Base-by-base conservation (phyloP, 257 asterid genomes). In the Fraxinus excelsior region DNA sequence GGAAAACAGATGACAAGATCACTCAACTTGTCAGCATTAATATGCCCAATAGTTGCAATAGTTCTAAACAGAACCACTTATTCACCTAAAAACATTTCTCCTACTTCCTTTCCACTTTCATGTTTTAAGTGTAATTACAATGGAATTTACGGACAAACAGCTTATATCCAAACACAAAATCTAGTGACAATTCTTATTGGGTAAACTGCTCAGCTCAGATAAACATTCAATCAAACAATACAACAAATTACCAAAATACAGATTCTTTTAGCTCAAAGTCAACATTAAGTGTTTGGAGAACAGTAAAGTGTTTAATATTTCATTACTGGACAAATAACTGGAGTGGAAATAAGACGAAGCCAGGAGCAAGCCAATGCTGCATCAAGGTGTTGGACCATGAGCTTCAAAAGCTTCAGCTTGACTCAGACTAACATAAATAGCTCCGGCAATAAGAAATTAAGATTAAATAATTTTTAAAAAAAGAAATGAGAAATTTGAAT, bases 321-420 rank as follows among this genome's bases (percentile, higher is more conserved):
- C 62, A 23, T 64, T 40, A n/a, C 16, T 8, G 8, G 18, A 16
- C 18, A 60, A 8, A 60, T 53, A 64, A 71, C 53, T 31, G 34
- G 78, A 72, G 31, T 11, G 60, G 60, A 53, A 53, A 58, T 28
- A 28, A 60, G 76, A 66, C 3, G 65, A 46, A 46, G 68, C 37
- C 18, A 46, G 26, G 11, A 67, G 56, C 26, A 46, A 29, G 19
- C 5, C 56, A 53, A 42, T 42, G 49, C 16, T 11, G 49, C 49
- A 42, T 42, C 49, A 42, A 42, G 18, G 69, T 38, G 38, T 26
- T 53, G 58, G 76, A 76, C 67, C 83, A 21, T 60, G 64, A 40
- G 74, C 79, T 67, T 28, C 76, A 44, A 51, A 29, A 75, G 34
- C 65, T 75, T 71, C 79, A 75, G 76, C 76, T 60, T 65, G 68